phyloP scores from a whole-genome alignment of 83 land plant genomes.

The Thuja plicata region DNA sequence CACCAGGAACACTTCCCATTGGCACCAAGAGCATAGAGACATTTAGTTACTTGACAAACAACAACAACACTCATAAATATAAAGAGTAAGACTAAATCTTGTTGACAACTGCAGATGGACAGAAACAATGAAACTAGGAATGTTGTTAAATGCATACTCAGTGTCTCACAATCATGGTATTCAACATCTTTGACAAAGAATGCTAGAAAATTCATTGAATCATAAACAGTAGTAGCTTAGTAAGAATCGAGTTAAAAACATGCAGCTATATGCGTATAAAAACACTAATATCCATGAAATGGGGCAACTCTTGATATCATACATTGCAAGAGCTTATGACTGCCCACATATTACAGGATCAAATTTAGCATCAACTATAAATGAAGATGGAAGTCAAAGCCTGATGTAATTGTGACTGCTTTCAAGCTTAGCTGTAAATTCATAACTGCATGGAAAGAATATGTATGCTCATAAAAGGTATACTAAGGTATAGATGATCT shows the following conservation, averaged over 20 bases:
- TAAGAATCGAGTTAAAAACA: background rate
- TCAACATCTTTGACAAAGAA: background rate
- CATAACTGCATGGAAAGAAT: background rate
- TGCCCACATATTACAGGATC: background rate
- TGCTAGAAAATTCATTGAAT: background rate
- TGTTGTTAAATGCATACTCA: background rate
- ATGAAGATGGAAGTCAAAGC: background rate
- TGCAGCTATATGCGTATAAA: background rate
- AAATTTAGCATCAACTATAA: background rate
- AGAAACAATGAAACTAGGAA: background rate
- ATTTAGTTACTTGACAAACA: background rate
- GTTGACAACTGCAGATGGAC: background rate
- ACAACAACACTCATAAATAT: background rate
- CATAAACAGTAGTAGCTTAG: background rate
- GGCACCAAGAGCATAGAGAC: background rate
- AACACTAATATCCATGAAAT: background rate
- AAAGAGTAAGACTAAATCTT: conserved; percentile 3
- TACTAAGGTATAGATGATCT: background rate
- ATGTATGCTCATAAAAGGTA: background rate
- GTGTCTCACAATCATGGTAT: background rate
- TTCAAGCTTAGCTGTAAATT: background rate
- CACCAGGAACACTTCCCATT: background rate
- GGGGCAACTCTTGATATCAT: background rate
- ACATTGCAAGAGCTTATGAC: background rate
- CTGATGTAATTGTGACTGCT: background rate